These are phyloP conservation scores for Fraxinus greggii DNA, from an alignment of 305 asterid species.

Conservation along the genomic window DNA sequence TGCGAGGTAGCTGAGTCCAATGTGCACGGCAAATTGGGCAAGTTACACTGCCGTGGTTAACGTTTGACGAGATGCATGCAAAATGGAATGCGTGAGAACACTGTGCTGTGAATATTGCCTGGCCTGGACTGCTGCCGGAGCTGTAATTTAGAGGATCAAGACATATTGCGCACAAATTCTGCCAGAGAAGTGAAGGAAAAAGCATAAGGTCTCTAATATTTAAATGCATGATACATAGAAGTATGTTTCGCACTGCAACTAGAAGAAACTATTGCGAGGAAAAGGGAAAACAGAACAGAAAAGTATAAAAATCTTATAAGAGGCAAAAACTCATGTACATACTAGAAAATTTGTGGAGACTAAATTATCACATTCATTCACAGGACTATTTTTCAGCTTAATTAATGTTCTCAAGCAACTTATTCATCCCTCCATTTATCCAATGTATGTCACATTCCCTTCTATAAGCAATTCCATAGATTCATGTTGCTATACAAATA, in stretches of 20 bases:
- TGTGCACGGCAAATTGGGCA: constrained; percentile 94
- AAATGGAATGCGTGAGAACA: constrained; percentile 92
- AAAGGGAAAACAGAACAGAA: not conserved
- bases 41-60: constrained; percentile 80
- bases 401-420: not conserved
- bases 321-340: not conserved
- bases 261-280: not conserved
- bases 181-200: constrained; percentile 24
- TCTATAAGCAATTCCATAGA: not conserved
- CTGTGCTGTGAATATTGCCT: constrained; percentile 90
- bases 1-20: constrained; percentile 89
- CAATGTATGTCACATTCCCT: not conserved
- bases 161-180: constrained; percentile 76
- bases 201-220: not conserved
- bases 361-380: not conserved
- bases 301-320: not conserved
- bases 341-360: not conserved
- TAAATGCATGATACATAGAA: not conserved
- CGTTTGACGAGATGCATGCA: constrained; percentile 86
- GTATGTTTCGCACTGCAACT: not conserved
- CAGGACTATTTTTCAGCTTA: not conserved
- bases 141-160: constrained; percentile 67
- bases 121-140: constrained; percentile 67
- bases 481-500: not conserved
- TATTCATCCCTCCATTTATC: not conserved